These are phyloP conservation scores for Allantophomopsis cytisporea DNA, from an alignment of 2,329 filamentous ascomycete genomes.

Conservation along the genomic window DNA sequence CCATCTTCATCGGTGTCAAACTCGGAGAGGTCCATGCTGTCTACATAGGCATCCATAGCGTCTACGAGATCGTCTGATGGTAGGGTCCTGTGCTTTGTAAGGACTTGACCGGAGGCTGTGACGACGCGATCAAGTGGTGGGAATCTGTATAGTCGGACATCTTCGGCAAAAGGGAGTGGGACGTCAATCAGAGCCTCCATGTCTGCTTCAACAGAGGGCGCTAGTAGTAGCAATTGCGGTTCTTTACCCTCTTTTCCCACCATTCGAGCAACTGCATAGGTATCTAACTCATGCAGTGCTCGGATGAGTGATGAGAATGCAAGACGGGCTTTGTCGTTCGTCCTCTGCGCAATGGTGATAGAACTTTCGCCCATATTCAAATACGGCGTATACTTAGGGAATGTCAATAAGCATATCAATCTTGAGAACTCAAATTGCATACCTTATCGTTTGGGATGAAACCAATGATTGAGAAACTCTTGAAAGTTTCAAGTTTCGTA, in stretches of 20 bases:
- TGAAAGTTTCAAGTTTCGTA: constrained; percentile 69
- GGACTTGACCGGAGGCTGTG: constrained; percentile 68
- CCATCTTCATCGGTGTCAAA: constrained; percentile 64
- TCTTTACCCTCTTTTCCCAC: constrained; percentile 75
- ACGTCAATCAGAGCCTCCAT: constrained; percentile 83
- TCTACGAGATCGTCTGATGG: constrained; percentile 60
- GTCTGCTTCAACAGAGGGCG: constrained; percentile 64
- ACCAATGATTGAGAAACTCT: constrained; percentile 69
- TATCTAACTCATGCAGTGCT: constrained; percentile 72
- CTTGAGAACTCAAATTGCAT: constrained; percentile 12
- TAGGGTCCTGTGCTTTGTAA: constrained; percentile 74
- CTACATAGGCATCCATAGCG: constrained; percentile 85
- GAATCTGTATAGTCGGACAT: constrained; percentile 81
- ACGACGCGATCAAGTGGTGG: constrained; percentile 79
- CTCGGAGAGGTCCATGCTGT: constrained; percentile 75
- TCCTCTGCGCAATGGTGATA: constrained; percentile 62
- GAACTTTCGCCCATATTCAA: constrained; percentile 73
- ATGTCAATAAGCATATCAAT: constrained; percentile 3
- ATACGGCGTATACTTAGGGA: constrained; percentile 60
- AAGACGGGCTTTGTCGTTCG: constrained; percentile 69
- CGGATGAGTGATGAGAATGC: constrained; percentile 84
- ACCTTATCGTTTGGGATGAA: constrained; percentile 67
- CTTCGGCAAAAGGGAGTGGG: constrained; percentile 85
- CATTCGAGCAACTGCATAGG: constrained; percentile 74
- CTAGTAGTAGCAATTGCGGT: constrained; percentile 64